A percentile compares a stretch with the other conserved stretches of the same genome.
Conservation (phyloP, 306 rosid genomes). For the Macrotyloma uniflorum region DNA sequence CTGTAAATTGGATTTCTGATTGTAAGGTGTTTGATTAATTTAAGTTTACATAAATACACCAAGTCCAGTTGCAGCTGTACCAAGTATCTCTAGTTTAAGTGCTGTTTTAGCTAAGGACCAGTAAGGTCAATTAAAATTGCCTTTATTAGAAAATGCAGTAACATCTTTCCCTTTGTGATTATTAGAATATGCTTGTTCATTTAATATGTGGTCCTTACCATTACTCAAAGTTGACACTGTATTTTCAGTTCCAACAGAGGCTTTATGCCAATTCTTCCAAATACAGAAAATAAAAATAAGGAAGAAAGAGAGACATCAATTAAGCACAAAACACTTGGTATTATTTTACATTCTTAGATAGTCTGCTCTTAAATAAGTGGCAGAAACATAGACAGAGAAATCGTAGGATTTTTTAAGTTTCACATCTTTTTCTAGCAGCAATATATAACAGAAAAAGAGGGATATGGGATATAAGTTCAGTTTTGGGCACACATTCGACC, state of each 20-base stretch:
- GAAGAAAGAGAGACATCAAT: neutral
- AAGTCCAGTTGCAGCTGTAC: too few species aligned
- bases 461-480: neutral
- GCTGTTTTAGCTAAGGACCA: too few species aligned
- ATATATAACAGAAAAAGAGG: neutral
- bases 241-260: neutral
- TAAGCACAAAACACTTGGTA: conserved; percentile 15
- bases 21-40: too few species aligned
- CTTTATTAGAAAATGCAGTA: too few species aligned
- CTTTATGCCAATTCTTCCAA: neutral
- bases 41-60: too few species aligned
- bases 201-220: neutral
- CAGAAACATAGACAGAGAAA: conserved; percentile 28
- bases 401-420: neutral
- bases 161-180: too few species aligned
- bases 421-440: conserved; percentile 8
- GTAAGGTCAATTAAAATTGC: too few species aligned
- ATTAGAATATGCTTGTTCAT: too few species aligned
- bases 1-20: too few species aligned
- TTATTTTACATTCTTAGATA: conserved; percentile 34
- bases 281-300: neutral
- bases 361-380: conserved; percentile 46
- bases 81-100: too few species aligned
- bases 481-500: conserved; percentile 12
- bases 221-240: neutral